These are phyloP conservation scores for Skeletonema costatum DNA, from an alignment of 108 stramenopile species.

Conservation along the genomic window DNA sequence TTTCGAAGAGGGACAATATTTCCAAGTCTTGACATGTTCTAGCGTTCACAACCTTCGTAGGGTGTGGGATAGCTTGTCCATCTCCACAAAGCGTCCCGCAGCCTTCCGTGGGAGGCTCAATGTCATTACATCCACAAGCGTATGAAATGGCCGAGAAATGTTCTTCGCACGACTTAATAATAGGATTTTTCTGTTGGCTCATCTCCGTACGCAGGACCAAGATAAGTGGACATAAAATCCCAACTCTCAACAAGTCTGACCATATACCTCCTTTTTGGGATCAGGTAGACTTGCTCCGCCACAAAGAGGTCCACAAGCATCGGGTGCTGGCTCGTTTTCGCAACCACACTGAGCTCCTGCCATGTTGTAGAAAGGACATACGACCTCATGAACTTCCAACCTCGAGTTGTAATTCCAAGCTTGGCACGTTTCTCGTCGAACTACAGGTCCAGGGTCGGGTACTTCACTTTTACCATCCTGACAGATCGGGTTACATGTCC, in stretches of 20 bases:
- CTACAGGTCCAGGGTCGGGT: background rate
- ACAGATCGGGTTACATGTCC: background rate
- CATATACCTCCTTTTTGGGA: background rate
- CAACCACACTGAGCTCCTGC: background rate
- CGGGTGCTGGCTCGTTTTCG: background rate
- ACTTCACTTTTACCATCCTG: background rate
- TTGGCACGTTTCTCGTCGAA: background rate
- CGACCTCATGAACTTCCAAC: background rate
- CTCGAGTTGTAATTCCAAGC: background rate
- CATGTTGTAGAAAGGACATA: slow-evolving; percentile 2
- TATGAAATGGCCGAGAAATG: background rate
- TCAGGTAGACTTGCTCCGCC: background rate
- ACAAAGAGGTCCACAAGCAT: slow-evolving; percentile 9
- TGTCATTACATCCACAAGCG: background rate
- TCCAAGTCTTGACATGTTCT: background rate
- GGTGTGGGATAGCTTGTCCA: background rate
- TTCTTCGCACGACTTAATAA: background rate
- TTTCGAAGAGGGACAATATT: background rate
- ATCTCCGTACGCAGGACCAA: background rate
- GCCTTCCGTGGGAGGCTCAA: background rate
- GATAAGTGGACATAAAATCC: background rate
- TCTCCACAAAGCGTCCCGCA: background rate
- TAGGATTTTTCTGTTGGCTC: background rate
- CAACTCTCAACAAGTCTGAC: slow-evolving; percentile 7
- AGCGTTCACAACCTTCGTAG: background rate